phyloP scores from a whole-genome alignment of 1,139 yeast species.

The Ashbya aceris region DNA sequence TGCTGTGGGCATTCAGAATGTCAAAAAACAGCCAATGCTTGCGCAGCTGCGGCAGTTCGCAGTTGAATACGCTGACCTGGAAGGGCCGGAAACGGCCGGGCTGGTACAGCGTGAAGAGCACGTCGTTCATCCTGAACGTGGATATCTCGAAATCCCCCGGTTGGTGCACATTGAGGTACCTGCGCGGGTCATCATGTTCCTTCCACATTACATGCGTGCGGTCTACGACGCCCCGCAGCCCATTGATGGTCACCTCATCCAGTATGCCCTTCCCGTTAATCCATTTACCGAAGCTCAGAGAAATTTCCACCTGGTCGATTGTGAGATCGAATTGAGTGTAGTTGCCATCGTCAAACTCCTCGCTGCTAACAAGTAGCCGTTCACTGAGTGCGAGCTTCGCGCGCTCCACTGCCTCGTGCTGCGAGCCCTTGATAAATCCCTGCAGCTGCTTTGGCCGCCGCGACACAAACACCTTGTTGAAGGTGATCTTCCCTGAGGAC shows the following conservation, averaged over 20 bases:
- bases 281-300: slow-evolving; percentile 79
- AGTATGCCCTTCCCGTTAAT: slow-evolving; percentile 81
- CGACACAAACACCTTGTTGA: slow-evolving; percentile 79
- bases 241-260: slow-evolving; percentile 72
- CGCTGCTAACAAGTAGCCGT: slow-evolving; percentile 26
- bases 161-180: slow-evolving; percentile 59
- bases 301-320: slow-evolving; percentile 73
- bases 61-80: slow-evolving; percentile 75
- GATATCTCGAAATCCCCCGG: slow-evolving; percentile 94
- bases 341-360: slow-evolving; percentile 71
- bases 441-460: slow-evolving; percentile 48
- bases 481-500: slow-evolving; percentile 78
- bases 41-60: slow-evolving; percentile 69
- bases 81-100: slow-evolving; percentile 78
- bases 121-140: slow-evolving; percentile 73
- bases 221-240: slow-evolving; percentile 86
- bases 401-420: slow-evolving; percentile 30
- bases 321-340: slow-evolving; percentile 92
- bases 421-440: slow-evolving; percentile 61
- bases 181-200: slow-evolving; percentile 72
- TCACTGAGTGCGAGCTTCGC: slow-evolving; percentile 27
- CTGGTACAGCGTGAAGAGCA: slow-evolving; percentile 69
- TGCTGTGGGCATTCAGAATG: slow-evolving; percentile 69
- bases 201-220: slow-evolving; percentile 81
- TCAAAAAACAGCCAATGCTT: slow-evolving; percentile 93